A percentile compares a stretch with the other conserved stretches of the same genome.
These are phyloP conservation scores for Kwoniella dendrophila DNA, from an alignment of 768 basidiomycete genomes.

Conservation along the genomic window DNA sequence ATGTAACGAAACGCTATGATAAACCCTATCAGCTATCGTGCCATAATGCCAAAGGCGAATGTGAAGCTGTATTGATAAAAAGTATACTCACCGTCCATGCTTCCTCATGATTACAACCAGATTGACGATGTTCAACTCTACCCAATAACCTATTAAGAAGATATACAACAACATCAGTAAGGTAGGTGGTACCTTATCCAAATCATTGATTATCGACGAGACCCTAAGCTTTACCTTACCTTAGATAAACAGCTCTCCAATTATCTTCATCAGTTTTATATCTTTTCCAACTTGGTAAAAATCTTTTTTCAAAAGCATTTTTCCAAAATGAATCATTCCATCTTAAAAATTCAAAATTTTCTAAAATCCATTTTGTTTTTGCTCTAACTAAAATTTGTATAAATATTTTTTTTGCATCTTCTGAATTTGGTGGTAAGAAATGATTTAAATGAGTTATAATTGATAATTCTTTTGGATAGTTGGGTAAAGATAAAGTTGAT, in stretches of 20 bases:
- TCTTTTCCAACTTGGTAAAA: slow-evolving; percentile 49
- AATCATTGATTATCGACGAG: no score
- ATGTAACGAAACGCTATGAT: slow-evolving; percentile 44
- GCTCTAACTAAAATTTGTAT: slow-evolving; percentile 43
- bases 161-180: not conserved
- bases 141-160: slow-evolving; percentile 29
- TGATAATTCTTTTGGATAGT: slow-evolving; percentile 41
- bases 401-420: slow-evolving; percentile 33
- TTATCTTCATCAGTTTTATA: slow-evolving; percentile 40
- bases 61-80: not conserved
- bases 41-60: not conserved
- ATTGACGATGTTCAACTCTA: slow-evolving; percentile 45
- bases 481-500: slow-evolving; percentile 24
- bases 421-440: slow-evolving; percentile 29
- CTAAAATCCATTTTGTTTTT: slow-evolving; percentile 50
- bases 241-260: slow-evolving; percentile 49
- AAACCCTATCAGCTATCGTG: not conserved
- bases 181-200: no score
- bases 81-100: slow-evolving; percentile 46
- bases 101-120: slow-evolving; percentile 54
- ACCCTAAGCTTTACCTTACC: slow-evolving; percentile 28
- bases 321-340: slow-evolving; percentile 45
- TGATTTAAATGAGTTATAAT: slow-evolving; percentile 34
- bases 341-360: slow-evolving; percentile 38
- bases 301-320: slow-evolving; percentile 46